Evolutionary conservation across 164 flowering plant species (phyloP), one percentile per base, ranked within the genome.

Genomic region (Magnolia officinalis): DNA sequence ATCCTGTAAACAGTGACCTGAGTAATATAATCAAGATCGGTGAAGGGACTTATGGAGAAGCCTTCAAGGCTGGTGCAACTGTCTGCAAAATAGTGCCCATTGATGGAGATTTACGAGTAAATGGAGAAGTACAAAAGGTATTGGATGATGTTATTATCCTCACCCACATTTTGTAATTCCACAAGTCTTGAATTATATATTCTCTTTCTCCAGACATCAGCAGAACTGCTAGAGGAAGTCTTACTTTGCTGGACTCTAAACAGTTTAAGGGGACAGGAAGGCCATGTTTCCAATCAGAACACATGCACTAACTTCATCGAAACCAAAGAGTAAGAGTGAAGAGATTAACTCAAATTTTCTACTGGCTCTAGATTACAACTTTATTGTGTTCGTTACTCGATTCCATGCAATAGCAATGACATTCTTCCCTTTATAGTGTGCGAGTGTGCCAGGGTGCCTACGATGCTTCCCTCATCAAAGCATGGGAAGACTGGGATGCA

Each of bases 1-100:
- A 63, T 75, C 29, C 67, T 83, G 73, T 66, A 59, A 50, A 2
- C 87, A 94, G 98, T 83, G 90, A 86, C 31, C 85, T 81, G 51
- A 78, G 81, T 52, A 75, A 26, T 70, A 88, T 96, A 58, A 75
- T 79, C 65, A 96, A 96, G 86, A 77, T 94, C 78, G 99, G 99
- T 74, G 99, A 96, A 84, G 98, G 99, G 51, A 96, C 99, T n/a
- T 96, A 84, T 85, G 99, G 98, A 72, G 99, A 96, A 82, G 99
- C 96, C 63, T 96, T 94, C 72, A 88, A 77, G 78, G 93, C 85
- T 75, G 98, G 98, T 29, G 82, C 73, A 45, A 82, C 83, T 75
- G 99, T 94, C 37, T 93, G 97, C 87, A 96, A 96, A 81, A 89
- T 96, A 79, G 99, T 96, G 63, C 98, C 98, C 20, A 78, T 93